Conservation (phyloP, 768 basidiomycete species). For the Xanthoconium stramineum region DNA sequence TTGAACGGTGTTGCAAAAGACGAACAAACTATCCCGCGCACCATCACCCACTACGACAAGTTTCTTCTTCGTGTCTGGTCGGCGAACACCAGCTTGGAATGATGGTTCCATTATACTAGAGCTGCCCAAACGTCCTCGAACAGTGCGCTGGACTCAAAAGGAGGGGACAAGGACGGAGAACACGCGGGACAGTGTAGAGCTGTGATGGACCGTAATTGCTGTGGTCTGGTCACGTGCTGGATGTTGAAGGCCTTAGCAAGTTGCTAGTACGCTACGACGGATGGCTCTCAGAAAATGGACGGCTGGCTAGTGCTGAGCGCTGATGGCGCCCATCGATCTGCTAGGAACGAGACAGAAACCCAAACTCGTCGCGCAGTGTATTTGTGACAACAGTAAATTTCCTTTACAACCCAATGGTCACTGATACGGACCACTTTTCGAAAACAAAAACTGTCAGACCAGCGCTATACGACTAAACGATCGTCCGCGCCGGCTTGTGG, state of each 20-base stretch:
- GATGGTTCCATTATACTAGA: constrained; percentile 25
- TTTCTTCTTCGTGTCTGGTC: constrained; percentile 83
- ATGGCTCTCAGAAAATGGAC: too few relatives aligned
- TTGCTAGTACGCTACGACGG: too few relatives aligned
- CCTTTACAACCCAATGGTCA: too few relatives aligned
- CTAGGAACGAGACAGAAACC: neutral
- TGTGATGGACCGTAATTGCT: neutral
- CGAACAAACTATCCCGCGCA: constrained; percentile 39
- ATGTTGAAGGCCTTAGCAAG: too few relatives aligned
- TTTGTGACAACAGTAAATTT: neutral
- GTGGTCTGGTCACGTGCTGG: constrained; percentile 13
- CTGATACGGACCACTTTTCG: too few relatives aligned
- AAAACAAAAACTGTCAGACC: neutral
- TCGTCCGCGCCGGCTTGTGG: neutral
- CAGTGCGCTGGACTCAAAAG: neutral
- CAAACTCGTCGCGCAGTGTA: too few relatives aligned
- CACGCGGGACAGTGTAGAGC: neutral
- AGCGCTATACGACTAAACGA: neutral
- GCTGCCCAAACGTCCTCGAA: neutral
- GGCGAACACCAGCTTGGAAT: constrained; percentile 34
- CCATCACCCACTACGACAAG: constrained; percentile 88
- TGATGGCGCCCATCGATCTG: too few relatives aligned
- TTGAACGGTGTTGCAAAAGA: constrained; percentile 26
- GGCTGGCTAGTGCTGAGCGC: too few relatives aligned
- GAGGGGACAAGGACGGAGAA: neutral